Conservation (phyloP, 2,329 filamentous ascomycete species). For the Epichloe amarillans region DNA sequence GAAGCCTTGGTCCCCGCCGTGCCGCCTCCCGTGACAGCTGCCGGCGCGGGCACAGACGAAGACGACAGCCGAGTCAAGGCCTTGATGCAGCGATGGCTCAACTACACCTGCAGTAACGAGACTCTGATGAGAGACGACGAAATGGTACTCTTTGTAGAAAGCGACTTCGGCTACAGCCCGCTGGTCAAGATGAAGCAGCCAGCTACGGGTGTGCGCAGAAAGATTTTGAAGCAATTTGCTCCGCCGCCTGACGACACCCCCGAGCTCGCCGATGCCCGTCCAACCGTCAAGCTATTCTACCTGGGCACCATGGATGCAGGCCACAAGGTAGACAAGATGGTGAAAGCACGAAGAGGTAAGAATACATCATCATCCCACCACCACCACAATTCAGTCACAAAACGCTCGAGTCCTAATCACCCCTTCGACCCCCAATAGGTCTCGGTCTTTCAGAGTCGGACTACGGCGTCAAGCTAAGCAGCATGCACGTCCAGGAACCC, state of each 20-base stretch:
- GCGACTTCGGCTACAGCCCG: slow-evolving; percentile 94
- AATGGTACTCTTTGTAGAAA: slow-evolving; percentile 97
- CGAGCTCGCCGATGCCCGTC: slow-evolving; percentile 79
- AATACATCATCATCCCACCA: neutral
- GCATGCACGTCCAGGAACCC: slow-evolving; percentile 80
- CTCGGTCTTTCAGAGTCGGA: slow-evolving; percentile 87
- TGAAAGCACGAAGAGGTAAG: slow-evolving; percentile 80
- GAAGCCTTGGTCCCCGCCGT: slow-evolving; percentile 91
- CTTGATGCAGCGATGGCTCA: slow-evolving; percentile 87
- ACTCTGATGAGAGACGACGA: slow-evolving; percentile 91
- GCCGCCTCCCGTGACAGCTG: slow-evolving; percentile 85
- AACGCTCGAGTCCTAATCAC: neutral
- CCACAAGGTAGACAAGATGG: slow-evolving; percentile 88
- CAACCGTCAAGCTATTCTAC: slow-evolving; percentile 90
- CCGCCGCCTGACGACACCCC: slow-evolving; percentile 97
- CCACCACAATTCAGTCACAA: neutral
- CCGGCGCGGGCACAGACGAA: slow-evolving; percentile 90
- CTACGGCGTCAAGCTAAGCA: slow-evolving; percentile 77
- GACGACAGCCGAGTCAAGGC: slow-evolving; percentile 84
- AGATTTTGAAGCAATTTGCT: slow-evolving; percentile 95
- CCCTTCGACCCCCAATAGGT: slow-evolving; percentile 34
- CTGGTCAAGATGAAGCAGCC: slow-evolving; percentile 93
- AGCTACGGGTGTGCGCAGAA: slow-evolving; percentile 85
- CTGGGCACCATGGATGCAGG: slow-evolving; percentile 91
- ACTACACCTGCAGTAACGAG: slow-evolving; percentile 83